These are phyloP conservation scores for Sonneratia alba DNA, from an alignment of 345 rosid genomes.

Conservation along the genomic window DNA sequence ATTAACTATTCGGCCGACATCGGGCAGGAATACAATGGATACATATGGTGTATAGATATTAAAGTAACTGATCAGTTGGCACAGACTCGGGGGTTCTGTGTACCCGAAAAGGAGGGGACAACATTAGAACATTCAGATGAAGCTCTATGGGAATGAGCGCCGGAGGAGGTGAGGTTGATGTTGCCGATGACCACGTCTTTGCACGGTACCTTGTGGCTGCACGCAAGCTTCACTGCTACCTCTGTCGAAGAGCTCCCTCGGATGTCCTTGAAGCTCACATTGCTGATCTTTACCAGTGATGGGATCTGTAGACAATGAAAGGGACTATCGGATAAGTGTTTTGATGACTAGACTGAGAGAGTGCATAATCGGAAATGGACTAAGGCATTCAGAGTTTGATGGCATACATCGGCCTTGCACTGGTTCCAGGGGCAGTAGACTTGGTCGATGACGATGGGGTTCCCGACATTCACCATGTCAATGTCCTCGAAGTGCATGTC, in stretches of 20 bases:
- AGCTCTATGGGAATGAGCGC: neutral
- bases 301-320: constrained; percentile 5
- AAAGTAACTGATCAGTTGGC: neutral
- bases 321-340: neutral
- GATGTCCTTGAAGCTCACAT: constrained; percentile 37
- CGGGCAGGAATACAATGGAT: neutral
- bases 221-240: constrained; percentile 31
- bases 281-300: constrained; percentile 17
- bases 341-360: neutral
- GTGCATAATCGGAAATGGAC: neutral
- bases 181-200: constrained; percentile 3
- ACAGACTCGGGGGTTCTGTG: constrained; percentile 13
- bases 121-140: constrained; percentile 12
- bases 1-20: too few species aligned
- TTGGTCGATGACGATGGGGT: constrained; percentile 32
- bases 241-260: constrained; percentile 35
- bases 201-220: constrained; percentile 39
- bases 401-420: constrained; percentile 9
- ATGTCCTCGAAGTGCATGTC: constrained; percentile 32
- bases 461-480: constrained; percentile 20
- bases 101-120: constrained; percentile 8
- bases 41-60: too few species aligned
- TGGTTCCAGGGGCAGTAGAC: constrained; percentile 16
- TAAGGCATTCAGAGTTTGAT: too few species aligned
- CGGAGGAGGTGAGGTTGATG: constrained; percentile 9